Evolutionary conservation across 306 rosid species (phyloP), one percentile per base, ranked within the genome.

Genomic region (Castanea sativa): DNA sequence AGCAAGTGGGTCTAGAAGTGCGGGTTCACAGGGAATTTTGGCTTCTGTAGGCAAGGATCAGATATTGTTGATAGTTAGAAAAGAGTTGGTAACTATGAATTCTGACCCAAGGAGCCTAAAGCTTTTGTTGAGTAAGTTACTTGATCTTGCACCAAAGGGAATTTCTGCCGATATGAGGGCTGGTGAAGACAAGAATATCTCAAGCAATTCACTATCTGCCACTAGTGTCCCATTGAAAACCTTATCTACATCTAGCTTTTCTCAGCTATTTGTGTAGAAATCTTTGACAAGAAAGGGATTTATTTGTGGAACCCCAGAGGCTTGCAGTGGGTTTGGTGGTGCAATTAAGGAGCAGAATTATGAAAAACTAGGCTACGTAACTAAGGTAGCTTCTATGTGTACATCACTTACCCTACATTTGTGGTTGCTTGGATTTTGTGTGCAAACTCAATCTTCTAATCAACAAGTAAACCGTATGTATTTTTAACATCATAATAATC

Each of bases 251-350:
- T 75, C 80, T 83, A 76, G 79, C 74, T 74, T 78, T 75, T 78
- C 86, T 63, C 91, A 78, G 14, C 78, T 81, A 77, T 19, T 52
- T 72, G 79, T 53, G 41, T 80, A 81, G 79, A 77, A 85, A 77
- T 75, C 82, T 38, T 10, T 55, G 76, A 88, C 88, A 84, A 91
- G 90, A 64, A 92, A 87, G 73, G 89, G 68, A 35, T 57, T 85
- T 41, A 16, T 83, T 69, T 74, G 73, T 21, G 74, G 79, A 77
- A 83, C 77, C 60, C 78, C 33, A 15, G 88, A 81, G 49, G 81
- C 77, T 57, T 52, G 41, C 30, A 69, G 55, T 13, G 27, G 71
- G 35, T 76, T 76, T 5, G 65, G 70, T 12, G 83, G 71, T 55
- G 67, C 63, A 58, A 30, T 53, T 55, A 25, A 43, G 75, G 79